A percentile compares a stretch with the other conserved stretches of the same genome.
phyloP scores from a whole-genome alignment of 2,329 filamentous ascomycete species.

The Fusarium concolor region DNA sequence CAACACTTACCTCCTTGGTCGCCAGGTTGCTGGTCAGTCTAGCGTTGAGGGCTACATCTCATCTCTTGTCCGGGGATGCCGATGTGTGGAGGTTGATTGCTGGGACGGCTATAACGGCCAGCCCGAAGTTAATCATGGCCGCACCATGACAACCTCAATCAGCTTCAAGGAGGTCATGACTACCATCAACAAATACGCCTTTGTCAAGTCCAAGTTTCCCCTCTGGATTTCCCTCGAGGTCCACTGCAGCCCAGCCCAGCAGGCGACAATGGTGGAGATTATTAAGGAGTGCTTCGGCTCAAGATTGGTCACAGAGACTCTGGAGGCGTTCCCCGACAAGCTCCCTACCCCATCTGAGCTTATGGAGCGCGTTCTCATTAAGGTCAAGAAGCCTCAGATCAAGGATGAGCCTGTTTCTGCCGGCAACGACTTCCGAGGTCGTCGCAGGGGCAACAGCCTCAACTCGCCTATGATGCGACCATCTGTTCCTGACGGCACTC shows the following conservation, averaged over 20 bases:
- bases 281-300: slow-evolving; percentile 87
- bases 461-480: slow-evolving; percentile 74
- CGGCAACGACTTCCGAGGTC: slow-evolving; percentile 53
- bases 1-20: slow-evolving; percentile 94
- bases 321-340: slow-evolving; percentile 74
- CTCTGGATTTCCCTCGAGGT: slow-evolving; percentile 96
- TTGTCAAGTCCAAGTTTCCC: slow-evolving; percentile 86
- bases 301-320: slow-evolving; percentile 80
- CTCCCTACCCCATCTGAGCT: slow-evolving; percentile 90
- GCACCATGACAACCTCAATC: slow-evolving; percentile 88
- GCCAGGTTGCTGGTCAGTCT: slow-evolving; percentile 89
- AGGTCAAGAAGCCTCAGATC: slow-evolving; percentile 82
- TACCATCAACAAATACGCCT: slow-evolving; percentile 95
- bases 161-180: slow-evolving; percentile 92
- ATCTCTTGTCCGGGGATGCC: slow-evolving; percentile 87
- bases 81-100: slow-evolving; percentile 97
- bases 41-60: slow-evolving; percentile 96
- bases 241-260: slow-evolving; percentile 86
- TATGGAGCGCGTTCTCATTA: slow-evolving; percentile 86
- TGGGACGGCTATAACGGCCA: slow-evolving; percentile 93
- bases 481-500: slow-evolving; percentile 66
- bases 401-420: slow-evolving; percentile 54
- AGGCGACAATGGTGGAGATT: slow-evolving; percentile 87
- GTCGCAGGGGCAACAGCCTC: slow-evolving; percentile 75
- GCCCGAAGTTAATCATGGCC: slow-evolving; percentile 91